Evolutionary conservation across 192 early-diverging fungal genomes (phyloP).

Genomic region (Powellomyces hirtus): DNA sequence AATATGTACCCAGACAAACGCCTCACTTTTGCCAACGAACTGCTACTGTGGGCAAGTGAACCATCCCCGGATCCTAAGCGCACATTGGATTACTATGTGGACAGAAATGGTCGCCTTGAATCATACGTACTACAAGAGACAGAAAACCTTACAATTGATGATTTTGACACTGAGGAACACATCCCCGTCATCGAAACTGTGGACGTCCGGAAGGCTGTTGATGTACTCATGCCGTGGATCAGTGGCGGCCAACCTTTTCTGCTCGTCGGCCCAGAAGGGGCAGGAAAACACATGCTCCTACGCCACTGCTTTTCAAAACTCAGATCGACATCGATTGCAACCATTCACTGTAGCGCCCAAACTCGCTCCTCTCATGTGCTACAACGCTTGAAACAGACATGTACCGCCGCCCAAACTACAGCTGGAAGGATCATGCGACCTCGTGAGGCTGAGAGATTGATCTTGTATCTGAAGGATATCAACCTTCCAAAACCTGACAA

Average conservation of each 20-base stretch:
- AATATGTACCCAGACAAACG: slow-evolving; percentile 45
- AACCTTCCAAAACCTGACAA: slow-evolving; percentile 59
- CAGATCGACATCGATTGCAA: slow-evolving; percentile 38
- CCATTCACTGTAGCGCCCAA: slow-evolving; percentile 60
- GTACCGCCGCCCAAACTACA: slow-evolving; percentile 43
- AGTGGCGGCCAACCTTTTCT: slow-evolving; percentile 43
- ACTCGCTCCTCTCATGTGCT: slow-evolving; percentile 51
- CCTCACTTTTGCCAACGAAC: slow-evolving; percentile 44
- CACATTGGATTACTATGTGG: slow-evolving; percentile 45
- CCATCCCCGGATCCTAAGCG: slow-evolving; percentile 41
- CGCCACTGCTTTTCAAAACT: slow-evolving; percentile 48
- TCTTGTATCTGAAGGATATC: slow-evolving; percentile 63
- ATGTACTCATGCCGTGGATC: slow-evolving; percentile 56
- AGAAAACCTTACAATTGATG: slow-evolving; percentile 5
- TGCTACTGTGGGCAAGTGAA: slow-evolving; percentile 45
- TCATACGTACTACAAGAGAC: slow-evolving; percentile 39
- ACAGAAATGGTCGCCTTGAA: slow-evolving; percentile 27
- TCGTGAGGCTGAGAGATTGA: slow-evolving; percentile 50
- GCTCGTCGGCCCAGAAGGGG: slow-evolving; percentile 55
- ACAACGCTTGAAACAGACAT: slow-evolving; percentile 51
- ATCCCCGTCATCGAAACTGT: slow-evolving; percentile 54
- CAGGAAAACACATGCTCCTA: slow-evolving; percentile 56
- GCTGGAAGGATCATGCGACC: slow-evolving; percentile 51
- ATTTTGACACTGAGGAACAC: slow-evolving; percentile 34
- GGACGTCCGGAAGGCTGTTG: slow-evolving; percentile 43